Base-by-base conservation (phyloP, 306 rosid species). In the Vigna unguiculata region DNA sequence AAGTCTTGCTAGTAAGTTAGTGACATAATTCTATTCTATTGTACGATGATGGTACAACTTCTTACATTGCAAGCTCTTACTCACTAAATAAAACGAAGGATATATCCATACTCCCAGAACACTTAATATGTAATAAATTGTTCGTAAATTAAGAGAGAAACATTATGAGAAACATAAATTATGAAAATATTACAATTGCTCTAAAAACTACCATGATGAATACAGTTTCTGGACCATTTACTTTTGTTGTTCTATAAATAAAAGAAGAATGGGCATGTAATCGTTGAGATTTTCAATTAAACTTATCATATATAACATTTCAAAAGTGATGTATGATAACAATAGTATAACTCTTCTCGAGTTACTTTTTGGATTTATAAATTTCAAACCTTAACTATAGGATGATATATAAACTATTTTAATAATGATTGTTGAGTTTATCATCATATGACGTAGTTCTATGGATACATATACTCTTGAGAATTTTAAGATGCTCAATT, bases 1-100 rank as follows among this genome's bases (percentile, higher is more conserved):
- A 58, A 48, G 74, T 75, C 20, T 46, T 71, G 78, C 74, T 36
- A 47, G 70, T 76, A 63, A 76, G 43, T 72, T 45, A 45, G 85
- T 65, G 71, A 53, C 78, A 63, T 53, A 16, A 70, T 78, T 38
- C 57, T 49, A 70, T 78, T 38, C 57, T 49, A 51, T 73, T 45
- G 32, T 72, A 65, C 62, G 36, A 65, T 20, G 78, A 25, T 46
- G 54, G 53, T 76, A 76, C 72, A 76, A 49, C 68, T 61, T 51
- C 63, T 40, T 64, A 46, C 34, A 20, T 20, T 62, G 75, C 70
- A 16, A 65, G 38, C 51, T 51, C 40, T 65, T 46, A 65, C 51
- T 14, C 40, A n/a, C 63, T 54, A 34, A 55, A 19, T 75, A 32
- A 75, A 32, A 4, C 11, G 14, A 57, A 28, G 63, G 65, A 28